Evolutionary conservation across 1,284 basidiomycete species (phyloP).

Genomic region (Flammula alnicola): DNA sequence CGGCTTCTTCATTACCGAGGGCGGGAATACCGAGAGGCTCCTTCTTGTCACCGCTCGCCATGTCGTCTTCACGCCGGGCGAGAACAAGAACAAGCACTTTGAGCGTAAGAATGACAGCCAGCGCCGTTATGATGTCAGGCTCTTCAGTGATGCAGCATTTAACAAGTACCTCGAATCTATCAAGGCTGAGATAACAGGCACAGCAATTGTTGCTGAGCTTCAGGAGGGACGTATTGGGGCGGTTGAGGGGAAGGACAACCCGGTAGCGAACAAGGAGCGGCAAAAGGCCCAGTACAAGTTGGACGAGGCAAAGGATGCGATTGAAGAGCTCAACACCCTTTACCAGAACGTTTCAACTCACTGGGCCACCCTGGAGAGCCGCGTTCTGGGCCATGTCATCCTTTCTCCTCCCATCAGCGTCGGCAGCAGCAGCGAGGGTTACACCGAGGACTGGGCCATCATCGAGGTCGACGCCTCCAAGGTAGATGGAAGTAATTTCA

Average conservation of each 20-base stretch:
- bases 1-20: slow-evolving; percentile 36
- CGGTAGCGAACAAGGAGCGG: no score
- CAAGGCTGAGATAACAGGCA: no score
- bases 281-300: no score
- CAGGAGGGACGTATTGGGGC: no score
- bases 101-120: not conserved
- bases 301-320: no score
- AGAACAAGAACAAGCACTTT: slow-evolving; percentile 25
- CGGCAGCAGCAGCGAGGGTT: slow-evolving; percentile 24
- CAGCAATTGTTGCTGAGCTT: no score
- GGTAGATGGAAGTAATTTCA: slow-evolving; percentile 25
- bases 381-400: slow-evolving; percentile 38
- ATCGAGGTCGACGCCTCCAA: slow-evolving; percentile 34
- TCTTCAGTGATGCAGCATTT: no score
- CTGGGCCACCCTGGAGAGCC: slow-evolving; percentile 28
- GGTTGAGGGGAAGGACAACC: no score
- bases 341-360: slow-evolving; percentile 27
- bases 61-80: slow-evolving; percentile 28
- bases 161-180: no score
- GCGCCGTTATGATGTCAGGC: no score
- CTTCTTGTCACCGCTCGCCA: slow-evolving; percentile 30
- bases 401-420: slow-evolving; percentile 33
- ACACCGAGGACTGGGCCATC: slow-evolving; percentile 32
- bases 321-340: no score
- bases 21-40: slow-evolving; percentile 20